Conservation (phyloP, 176 grass and related monocot species). For the Juncus effusus region DNA sequence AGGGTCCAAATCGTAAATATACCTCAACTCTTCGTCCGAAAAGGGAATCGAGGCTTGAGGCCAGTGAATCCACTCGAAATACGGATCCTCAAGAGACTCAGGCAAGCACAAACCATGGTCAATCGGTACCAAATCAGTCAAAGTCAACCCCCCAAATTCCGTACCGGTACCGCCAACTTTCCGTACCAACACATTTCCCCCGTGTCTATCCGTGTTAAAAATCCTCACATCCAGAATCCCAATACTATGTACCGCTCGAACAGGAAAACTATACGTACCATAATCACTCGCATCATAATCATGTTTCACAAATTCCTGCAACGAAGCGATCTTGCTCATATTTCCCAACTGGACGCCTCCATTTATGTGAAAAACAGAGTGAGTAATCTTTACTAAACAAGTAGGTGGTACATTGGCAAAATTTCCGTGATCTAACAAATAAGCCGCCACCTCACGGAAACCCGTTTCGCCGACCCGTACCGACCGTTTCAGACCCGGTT, state of each 20-base stretch:
- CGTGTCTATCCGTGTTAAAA: conserved; percentile 82
- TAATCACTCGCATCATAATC: conserved; percentile 76
- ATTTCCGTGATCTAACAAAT: conserved; percentile 72
- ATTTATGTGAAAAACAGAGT: conserved; percentile 65
- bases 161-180: conserved; percentile 40
- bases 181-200: conserved; percentile 71
- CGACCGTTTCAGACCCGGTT: conserved; percentile 73
- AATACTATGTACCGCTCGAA: conserved; percentile 67
- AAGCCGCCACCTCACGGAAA: conserved; percentile 82
- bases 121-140: conserved; percentile 68
- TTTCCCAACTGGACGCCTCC: conserved; percentile 30
- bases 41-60: conserved; percentile 78
- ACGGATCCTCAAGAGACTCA: conserved; percentile 86
- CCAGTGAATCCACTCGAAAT: conserved; percentile 99
- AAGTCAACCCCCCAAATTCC: conserved; percentile 38
- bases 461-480: conserved; percentile 83
- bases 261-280: conserved; percentile 65
- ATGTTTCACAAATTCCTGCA: conserved; percentile 74
- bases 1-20: conserved; percentile 73
- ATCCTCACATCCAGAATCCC: conserved; percentile 80
- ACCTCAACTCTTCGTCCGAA: conserved; percentile 69
- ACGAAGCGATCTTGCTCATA: conserved; percentile 70
- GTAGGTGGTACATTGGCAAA: conserved; percentile 80
- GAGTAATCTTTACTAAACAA: conserved; percentile 72
- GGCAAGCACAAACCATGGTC: conserved; percentile 88